phyloP scores from a whole-genome alignment of 192 early-diverging fungal species.

The Linnemannia hyalina region DNA sequence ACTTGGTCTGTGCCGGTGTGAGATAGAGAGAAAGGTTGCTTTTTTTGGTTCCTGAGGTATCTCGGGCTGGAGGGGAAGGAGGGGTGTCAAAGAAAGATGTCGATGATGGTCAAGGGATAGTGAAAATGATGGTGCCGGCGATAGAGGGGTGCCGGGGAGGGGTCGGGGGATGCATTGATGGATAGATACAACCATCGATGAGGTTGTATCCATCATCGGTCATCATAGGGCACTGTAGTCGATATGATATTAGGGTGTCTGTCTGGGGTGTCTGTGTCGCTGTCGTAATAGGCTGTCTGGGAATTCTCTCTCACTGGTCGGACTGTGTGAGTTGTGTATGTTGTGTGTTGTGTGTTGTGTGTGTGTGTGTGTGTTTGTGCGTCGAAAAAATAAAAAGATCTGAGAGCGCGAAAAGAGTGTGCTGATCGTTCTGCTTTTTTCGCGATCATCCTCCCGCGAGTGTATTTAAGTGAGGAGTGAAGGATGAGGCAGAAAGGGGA shows the following conservation, averaged over 20 bases:
- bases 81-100: not conserved
- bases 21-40: not conserved
- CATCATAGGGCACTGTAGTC: not conserved
- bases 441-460: no score
- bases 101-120: not conserved
- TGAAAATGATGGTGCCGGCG: not conserved
- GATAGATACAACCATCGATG: slow-evolving; percentile 22
- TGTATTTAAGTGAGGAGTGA: not conserved
- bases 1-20: slow-evolving; percentile 12
- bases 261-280: not conserved
- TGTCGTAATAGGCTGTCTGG: not conserved
- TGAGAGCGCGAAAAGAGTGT: not conserved
- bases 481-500: not conserved
- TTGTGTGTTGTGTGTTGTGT: not conserved
- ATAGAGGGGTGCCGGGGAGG: not conserved
- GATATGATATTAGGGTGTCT: not conserved
- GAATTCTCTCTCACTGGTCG: not conserved
- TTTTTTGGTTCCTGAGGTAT: not conserved
- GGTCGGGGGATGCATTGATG: slow-evolving; percentile 32
- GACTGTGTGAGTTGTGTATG: not conserved
- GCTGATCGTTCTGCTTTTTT: not conserved
- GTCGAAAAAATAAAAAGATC: not conserved
- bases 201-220: not conserved
- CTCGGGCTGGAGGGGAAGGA: not conserved
- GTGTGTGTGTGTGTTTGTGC: not conserved